These are phyloP conservation scores for Ogataea parapolymorpha DNA, from an alignment of 805 yeast species.

Conservation along the genomic window DNA sequence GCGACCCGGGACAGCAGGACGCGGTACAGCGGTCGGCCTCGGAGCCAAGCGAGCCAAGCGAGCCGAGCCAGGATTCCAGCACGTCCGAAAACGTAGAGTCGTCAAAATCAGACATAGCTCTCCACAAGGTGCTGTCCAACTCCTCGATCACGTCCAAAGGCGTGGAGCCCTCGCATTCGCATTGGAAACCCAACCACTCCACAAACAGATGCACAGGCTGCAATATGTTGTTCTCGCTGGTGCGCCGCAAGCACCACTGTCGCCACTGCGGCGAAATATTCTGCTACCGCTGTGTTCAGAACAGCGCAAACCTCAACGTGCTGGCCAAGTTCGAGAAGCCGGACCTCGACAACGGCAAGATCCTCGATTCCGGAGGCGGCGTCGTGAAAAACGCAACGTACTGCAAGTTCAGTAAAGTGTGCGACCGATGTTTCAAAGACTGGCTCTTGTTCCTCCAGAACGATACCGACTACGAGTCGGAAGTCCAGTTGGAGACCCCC, in stretches of 20 bases:
- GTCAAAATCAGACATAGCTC: slow-evolving; percentile 1
- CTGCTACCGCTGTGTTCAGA: slow-evolving; percentile 34
- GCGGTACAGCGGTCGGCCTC: neutral
- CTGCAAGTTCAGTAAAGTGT: slow-evolving; percentile 30
- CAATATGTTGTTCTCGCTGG: slow-evolving; percentile 23
- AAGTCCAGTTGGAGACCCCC: slow-evolving; percentile 5
- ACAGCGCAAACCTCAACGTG: slow-evolving; percentile 32
- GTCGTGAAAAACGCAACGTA: slow-evolving; percentile 12
- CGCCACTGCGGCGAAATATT: slow-evolving; percentile 49
- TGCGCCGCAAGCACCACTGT: slow-evolving; percentile 46
- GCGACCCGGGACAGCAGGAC: neutral
- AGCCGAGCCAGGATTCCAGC: neutral
- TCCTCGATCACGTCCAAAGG: slow-evolving; percentile 13
- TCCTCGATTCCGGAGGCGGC: slow-evolving; percentile 1
- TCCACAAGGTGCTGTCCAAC: slow-evolving; percentile 15
- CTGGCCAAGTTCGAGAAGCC: slow-evolving; percentile 36
- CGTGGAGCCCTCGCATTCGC: slow-evolving; percentile 47
- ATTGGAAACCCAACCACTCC: slow-evolving; percentile 49
- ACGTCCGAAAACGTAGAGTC: neutral
- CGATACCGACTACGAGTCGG: slow-evolving; percentile 26
- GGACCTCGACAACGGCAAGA: slow-evolving; percentile 1
- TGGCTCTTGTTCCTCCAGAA: slow-evolving; percentile 28
- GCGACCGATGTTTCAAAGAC: slow-evolving; percentile 23
- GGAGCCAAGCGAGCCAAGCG: slow-evolving; percentile 1
- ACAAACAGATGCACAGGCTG: slow-evolving; percentile 37